Conservation (phyloP, 257 asterid genomes). For the Asclepias syriaca region DNA sequence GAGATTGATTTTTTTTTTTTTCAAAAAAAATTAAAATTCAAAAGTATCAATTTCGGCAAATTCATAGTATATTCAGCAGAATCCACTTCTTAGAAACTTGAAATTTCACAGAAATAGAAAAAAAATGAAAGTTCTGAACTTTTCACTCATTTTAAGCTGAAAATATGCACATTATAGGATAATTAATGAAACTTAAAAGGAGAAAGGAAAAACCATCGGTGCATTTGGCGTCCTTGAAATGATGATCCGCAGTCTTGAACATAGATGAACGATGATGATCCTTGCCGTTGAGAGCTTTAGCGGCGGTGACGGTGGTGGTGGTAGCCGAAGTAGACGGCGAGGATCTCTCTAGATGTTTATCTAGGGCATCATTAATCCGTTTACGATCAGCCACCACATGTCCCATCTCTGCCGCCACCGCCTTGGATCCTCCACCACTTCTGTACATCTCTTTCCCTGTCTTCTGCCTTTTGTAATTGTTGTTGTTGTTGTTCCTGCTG, state of each 20-base stretch:
- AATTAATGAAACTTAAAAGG: not conserved
- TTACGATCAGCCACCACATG: slow-evolving; percentile 39
- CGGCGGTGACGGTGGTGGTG: slow-evolving; percentile 23
- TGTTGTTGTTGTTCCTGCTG: not conserved
- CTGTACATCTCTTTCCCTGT: slow-evolving; percentile 28
- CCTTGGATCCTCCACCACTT: slow-evolving; percentile 43
- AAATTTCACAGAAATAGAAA: not conserved
- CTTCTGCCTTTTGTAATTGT: slow-evolving; percentile 16
- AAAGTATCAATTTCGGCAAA: not conserved
- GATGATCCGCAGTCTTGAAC: slow-evolving; percentile 26
- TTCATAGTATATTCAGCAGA: not conserved
- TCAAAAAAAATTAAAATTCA: too few relatives aligned
- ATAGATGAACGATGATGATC: slow-evolving; percentile 22
- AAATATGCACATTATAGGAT: slow-evolving; percentile 6
- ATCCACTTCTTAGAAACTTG: not conserved
- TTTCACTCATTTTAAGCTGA: not conserved
- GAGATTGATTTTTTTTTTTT: not conserved
- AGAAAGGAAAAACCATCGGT: slow-evolving; percentile 25
- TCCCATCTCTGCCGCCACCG: slow-evolving; percentile 36
- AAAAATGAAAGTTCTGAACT: not conserved
- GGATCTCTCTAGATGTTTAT: slow-evolving; percentile 41
- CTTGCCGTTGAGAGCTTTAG: slow-evolving; percentile 26
- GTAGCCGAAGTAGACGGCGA: slow-evolving; percentile 32
- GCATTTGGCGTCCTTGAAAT: slow-evolving; percentile 25
- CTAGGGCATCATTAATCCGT: slow-evolving; percentile 46